A percentile compares a stretch with the other conserved stretches of the same genome.
These are phyloP conservation scores for Pilobolus umbonatus DNA, from an alignment of 192 early-diverging fungal genomes.

Conservation along the genomic window DNA sequence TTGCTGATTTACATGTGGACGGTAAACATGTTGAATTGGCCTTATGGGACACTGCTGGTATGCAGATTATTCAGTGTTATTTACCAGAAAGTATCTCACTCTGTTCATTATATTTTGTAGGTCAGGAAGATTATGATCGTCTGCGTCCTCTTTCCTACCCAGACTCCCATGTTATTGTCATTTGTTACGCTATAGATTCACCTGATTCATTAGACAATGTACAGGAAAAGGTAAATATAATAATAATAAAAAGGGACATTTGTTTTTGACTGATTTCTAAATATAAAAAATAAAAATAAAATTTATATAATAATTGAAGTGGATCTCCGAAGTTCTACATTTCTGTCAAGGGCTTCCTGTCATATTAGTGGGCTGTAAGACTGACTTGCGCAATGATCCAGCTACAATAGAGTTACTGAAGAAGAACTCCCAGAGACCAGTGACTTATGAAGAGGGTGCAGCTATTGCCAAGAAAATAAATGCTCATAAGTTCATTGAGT, in stretches of 20 bases:
- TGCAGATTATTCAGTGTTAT: neutral
- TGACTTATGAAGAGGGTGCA: conserved; percentile 64
- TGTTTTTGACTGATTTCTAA: neutral
- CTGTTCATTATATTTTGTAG: conserved; percentile 29
- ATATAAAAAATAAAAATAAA: neutral
- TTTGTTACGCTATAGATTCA: conserved; percentile 86
- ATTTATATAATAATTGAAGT: conserved; percentile 40
- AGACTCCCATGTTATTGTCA: conserved; percentile 87
- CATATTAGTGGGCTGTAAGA: conserved; percentile 80
- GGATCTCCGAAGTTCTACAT: conserved; percentile 83
- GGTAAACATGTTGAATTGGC: conserved; percentile 81
- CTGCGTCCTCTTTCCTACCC: conserved; percentile 87
- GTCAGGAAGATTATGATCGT: conserved; percentile 93
- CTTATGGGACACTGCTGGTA: conserved; percentile 88
- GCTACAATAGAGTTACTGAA: conserved; percentile 67
- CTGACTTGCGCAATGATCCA: conserved; percentile 79
- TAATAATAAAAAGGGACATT: neutral
- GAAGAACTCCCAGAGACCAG: conserved; percentile 68
- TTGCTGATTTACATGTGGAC: conserved; percentile 81
- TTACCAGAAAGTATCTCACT: neutral
- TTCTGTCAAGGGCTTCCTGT: conserved; percentile 82
- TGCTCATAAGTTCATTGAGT: conserved; percentile 80
- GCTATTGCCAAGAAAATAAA: conserved; percentile 64
- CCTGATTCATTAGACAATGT: conserved; percentile 79
- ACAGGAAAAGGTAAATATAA: conserved; percentile 43